phyloP scores from a whole-genome alignment of 148 eudicot species.

The Agrostemma githago region DNA sequence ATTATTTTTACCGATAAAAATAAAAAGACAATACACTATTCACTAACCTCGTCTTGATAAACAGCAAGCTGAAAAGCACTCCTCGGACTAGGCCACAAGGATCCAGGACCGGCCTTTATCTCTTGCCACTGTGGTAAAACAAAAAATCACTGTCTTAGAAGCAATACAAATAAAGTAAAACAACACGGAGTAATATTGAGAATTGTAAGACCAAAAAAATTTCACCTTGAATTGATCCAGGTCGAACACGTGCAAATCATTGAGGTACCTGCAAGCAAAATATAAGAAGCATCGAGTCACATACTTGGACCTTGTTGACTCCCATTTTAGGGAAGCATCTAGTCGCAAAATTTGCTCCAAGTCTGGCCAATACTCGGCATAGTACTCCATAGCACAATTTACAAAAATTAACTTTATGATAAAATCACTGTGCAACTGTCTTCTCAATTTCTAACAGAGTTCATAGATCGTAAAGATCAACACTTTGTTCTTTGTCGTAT shows the following conservation, averaged over 20 bases:
- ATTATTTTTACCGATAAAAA: not conserved
- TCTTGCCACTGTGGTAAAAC: conserved; percentile 78
- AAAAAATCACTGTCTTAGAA: conserved; percentile 16
- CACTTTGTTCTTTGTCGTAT: not conserved
- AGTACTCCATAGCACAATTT: not conserved
- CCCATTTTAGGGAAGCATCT: not conserved
- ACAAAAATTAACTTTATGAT: too few relatives aligned
- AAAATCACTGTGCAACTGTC: not conserved
- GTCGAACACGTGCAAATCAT: conserved; percentile 91
- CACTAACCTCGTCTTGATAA: conserved; percentile 87
- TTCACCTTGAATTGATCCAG: conserved; percentile 93
- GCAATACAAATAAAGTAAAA: not conserved
- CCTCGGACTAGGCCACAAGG: conserved; percentile 94
- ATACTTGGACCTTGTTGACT: not conserved
- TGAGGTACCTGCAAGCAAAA: conserved; percentile 61
- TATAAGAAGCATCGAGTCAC: conserved; percentile 5
- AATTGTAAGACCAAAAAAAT: conserved; percentile 1
- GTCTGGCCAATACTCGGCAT: not conserved
- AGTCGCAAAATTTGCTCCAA: not conserved
- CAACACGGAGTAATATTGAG: not conserved
- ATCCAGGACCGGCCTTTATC: conserved; percentile 79
- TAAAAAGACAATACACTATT: conserved; percentile 18
- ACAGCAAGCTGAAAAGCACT: conserved; percentile 93
- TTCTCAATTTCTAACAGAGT: not conserved
- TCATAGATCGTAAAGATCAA: not conserved